These are phyloP conservation scores for Porcisia deanei DNA, from an alignment of 208 protist genomes.

Conservation along the genomic window DNA sequence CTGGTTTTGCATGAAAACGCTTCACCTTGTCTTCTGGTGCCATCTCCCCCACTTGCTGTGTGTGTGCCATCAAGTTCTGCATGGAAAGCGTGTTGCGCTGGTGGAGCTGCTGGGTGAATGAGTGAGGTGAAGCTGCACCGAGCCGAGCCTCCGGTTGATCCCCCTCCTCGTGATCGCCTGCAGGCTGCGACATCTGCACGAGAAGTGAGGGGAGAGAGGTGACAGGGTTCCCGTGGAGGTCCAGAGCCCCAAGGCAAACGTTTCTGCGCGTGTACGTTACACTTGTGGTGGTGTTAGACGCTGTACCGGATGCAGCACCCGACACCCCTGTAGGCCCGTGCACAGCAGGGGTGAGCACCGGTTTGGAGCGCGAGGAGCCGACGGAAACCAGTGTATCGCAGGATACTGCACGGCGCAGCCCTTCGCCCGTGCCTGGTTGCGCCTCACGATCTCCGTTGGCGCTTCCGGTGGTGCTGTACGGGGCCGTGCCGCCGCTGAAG, in stretches of 20 bases:
- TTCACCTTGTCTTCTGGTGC: slow-evolving; percentile 33
- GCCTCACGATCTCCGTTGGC: background rate
- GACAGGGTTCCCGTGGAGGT: slow-evolving; percentile 31
- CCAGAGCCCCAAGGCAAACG: slow-evolving; percentile 27
- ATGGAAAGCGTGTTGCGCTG: slow-evolving; percentile 28
- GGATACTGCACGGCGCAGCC: slow-evolving; percentile 15
- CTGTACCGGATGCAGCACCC: slow-evolving; percentile 15
- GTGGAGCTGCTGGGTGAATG: slow-evolving; percentile 17
- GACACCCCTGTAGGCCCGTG: background rate
- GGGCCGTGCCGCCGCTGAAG: background rate
- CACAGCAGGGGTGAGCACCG: slow-evolving; percentile 15
- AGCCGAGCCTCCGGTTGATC: slow-evolving; percentile 10
- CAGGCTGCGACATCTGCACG: slow-evolving; percentile 29
- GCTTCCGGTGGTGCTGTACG: background rate
- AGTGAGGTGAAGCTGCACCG: background rate
- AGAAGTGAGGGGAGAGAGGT: slow-evolving; percentile 35
- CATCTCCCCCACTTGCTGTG: slow-evolving; percentile 32
- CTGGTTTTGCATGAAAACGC: slow-evolving; percentile 17
- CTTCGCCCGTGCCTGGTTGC: background rate
- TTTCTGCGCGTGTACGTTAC: slow-evolving; percentile 39
- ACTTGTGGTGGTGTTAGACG: slow-evolving; percentile 23
- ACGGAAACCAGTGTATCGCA: slow-evolving; percentile 18
- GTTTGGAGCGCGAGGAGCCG: slow-evolving; percentile 27
- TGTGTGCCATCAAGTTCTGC: slow-evolving; percentile 37
- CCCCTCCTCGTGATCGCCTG: slow-evolving; percentile 24